Evolutionary conservation across 257 asterid genomes (phyloP), one percentile per base, ranked within the genome.

Genomic region (Solanum habrochaites): DNA sequence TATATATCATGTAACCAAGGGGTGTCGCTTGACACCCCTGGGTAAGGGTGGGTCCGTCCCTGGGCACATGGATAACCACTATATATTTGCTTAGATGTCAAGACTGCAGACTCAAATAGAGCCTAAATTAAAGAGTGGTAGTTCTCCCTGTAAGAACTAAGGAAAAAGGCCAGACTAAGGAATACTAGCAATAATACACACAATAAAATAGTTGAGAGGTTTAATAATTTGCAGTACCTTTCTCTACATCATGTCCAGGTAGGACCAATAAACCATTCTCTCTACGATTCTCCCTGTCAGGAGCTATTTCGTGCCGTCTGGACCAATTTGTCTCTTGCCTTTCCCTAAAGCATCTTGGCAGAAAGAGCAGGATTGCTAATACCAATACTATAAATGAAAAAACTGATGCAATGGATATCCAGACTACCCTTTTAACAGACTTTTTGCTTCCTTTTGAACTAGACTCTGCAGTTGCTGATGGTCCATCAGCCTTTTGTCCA

Each of bases 271-370:
- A 87, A 86, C 92, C 91, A 87, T 89, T 90, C 56, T 91, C 95
- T 91, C 94, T 85, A 83, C 91, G 92, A 90, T 94, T 94, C 88
- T 95, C 97, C 89, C 98, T 85, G 73, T 93, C 89, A 14, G 99
- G 98, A 82, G 99, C 94, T 88, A 97, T 94, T 91, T 93, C 99
- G 49, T 94, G 98, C 89, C 91, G 89, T 89, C 96, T 95, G 56
- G 98, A 92, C 86, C 99, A 90, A 85, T 89, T 85, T 13, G 83
- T 82, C 47, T 93, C 98, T 83, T 89, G 88, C 91, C 95, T 91
- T 85, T 91, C 88, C 88, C 90, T 88, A 80, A 91, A 85, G 89
- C 96, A 93, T 89, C 93, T 94, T 75, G 99, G 99, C 91, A 96
- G 45, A 32, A 92, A 95, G 82, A 97, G 97, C 87, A 95, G 88